Base-by-base conservation (phyloP, 2,329 filamentous ascomycete genomes). In the Didymella glomerata region DNA sequence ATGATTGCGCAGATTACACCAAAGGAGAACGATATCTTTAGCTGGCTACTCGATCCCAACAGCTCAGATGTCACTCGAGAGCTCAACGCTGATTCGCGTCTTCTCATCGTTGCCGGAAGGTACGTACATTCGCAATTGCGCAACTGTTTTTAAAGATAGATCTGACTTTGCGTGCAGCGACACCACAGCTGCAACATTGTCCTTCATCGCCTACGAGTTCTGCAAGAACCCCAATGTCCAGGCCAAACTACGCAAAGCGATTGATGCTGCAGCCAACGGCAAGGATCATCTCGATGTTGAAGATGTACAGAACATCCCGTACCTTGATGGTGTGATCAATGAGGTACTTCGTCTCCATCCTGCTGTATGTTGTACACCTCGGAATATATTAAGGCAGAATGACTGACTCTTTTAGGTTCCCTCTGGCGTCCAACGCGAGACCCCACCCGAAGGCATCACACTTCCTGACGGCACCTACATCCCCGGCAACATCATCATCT, bases 91-190 rank as follows among this genome's bases (percentile, higher is more conserved):
- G 70, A 75, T 44, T 57, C 70, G 7, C 60, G 68, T 22, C 65
- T 76, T 9, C 28, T 75, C 20, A 60, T 75, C 9, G 64, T 76
- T 16, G 73, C 73, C 8, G 72, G 73, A 50, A 75, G 72, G 72
- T 71, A 67, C 36, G 63, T 49, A 7, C 7, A 30, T n/a, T 14
- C 40, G 30, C 11, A 24, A 6, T 22, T 20, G 25, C 44, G 3
- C 24, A 32, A 8, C 6, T 13, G 4, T 13, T 20, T n/a, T 11
- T 4, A 1, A 22, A 27, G 3, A 7, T 10, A 2, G 18, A 8
- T 14, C 30, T 47, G 14, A 47, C 18, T 13, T 24, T 47, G 11
- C n/a, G n/a, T 32, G 2, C 48, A 74, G 72, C 28, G 72, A 75
- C 41, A 75, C 72, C 2, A 71, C 67, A 14, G 61, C 70, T 14